Evolutionary conservation across 1,284 basidiomycete species (phyloP), one percentile per base, ranked within the genome.

Genomic region (Cerrena zonata): DNA sequence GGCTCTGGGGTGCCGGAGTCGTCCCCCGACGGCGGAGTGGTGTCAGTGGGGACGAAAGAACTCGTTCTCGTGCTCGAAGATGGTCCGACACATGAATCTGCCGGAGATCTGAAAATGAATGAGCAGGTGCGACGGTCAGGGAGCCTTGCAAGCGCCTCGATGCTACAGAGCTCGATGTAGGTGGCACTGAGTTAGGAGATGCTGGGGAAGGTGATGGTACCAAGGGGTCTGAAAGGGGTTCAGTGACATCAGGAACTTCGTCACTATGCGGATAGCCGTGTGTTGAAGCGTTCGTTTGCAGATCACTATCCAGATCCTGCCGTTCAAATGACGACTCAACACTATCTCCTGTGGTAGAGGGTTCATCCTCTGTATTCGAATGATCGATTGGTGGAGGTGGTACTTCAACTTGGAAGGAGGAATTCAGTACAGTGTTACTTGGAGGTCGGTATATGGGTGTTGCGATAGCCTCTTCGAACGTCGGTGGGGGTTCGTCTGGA

Each of bases 401-500:
- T 34, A 34, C 30, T 7, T 34, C 7, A 34, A 15, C 7, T 34
- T 34, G 30, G 7, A 15, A 7, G 7, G 7, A 7, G 7, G 30
- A 7, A 34, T 34, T 34, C 30, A 15, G 15, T 7, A 34, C 30
- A 34, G 30, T 34, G 30, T 15, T 34, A 7, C 7, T 7, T 3
- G 24, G 27, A n/a, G 47, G 38, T 23, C 10, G 23, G 13, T 24
- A 30, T 18, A 51, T 61, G 38, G 48, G 62, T 5, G 59, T 60
- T 27, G 58, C 49, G 19, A 78, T 76, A 15, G 79, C 78, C 60
- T 82, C 79, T 49, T 74, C 74, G 60, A 80, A 82, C 1, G 78
- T 74, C 36, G 79, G 79, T 12, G 79, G 79, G 5, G 79, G 79
- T 53, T 79, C 79, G 60, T 80, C 72, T 19, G 79, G 79, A 49